A percentile compares a stretch with the other conserved stretches of the same genome.
Conservation (phyloP, 805 yeast genomes). For the Pichia nanzhaoensis region DNA sequence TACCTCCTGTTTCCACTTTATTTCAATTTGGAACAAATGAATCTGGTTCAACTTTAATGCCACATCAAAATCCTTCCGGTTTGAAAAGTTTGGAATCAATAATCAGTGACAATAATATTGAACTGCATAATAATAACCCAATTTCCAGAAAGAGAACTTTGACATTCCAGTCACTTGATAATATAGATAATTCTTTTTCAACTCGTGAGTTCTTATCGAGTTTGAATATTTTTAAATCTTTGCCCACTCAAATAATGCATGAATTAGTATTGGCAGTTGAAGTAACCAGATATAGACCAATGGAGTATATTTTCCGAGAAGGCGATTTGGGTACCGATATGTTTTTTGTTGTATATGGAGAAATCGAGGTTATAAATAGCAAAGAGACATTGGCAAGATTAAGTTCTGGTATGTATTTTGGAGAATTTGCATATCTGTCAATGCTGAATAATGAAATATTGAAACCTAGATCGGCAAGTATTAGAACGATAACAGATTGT, state of each 20-base stretch:
- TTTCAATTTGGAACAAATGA: neutral
- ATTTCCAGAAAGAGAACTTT: neutral
- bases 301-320: conserved; percentile 53
- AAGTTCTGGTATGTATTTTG: conserved; percentile 60
- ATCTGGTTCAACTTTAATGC: neutral
- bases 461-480: conserved; percentile 50
- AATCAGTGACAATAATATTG: neutral
- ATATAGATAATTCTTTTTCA: conserved; percentile 45
- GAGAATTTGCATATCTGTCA: conserved; percentile 66
- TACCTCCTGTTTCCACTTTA: conserved; percentile 28
- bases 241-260: conserved; percentile 56
- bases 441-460: conserved; percentile 28
- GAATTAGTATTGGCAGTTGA: conserved; percentile 59
- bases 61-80: neutral
- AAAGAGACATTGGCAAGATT: conserved; percentile 48
- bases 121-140: neutral
- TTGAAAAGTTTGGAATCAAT: neutral
- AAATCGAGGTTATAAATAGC: conserved; percentile 55
- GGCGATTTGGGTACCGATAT: conserved; percentile 59
- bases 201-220: conserved; percentile 52
- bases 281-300: conserved; percentile 44
- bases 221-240: conserved; percentile 50
- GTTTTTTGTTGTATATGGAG: conserved; percentile 60
- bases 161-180: conserved; percentile 21
- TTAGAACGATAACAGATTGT: conserved; percentile 53